phyloP scores from a whole-genome alignment of 2,329 filamentous ascomycete genomes.

The Rutstroemia sp. region DNA sequence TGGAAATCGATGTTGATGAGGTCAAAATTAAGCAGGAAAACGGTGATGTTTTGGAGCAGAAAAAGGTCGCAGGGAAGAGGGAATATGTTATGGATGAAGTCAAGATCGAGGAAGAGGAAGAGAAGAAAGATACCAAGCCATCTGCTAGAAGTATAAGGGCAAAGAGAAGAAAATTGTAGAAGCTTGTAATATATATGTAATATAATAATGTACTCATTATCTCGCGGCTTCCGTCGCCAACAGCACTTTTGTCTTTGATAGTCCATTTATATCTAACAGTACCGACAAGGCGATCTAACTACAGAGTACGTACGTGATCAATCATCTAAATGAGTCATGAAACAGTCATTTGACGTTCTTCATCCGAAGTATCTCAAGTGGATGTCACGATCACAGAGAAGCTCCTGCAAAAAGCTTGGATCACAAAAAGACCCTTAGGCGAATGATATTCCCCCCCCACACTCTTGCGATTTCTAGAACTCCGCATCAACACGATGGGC shows the following conservation, averaged over 20 bases:
- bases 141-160: slow-evolving; percentile 20
- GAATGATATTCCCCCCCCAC: slow-evolving; percentile 2
- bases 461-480: background rate
- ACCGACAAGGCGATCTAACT: background rate
- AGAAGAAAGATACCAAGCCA: slow-evolving; percentile 17
- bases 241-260: too few species aligned
- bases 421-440: background rate
- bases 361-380: background rate
- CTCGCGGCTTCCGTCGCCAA: too few species aligned
- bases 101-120: slow-evolving; percentile 18
- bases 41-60: slow-evolving; percentile 18
- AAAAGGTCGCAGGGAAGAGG: slow-evolving; percentile 20
- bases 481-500: slow-evolving; percentile 33
- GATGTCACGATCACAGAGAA: background rate
- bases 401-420: background rate
- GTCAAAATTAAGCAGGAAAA: slow-evolving; percentile 29
- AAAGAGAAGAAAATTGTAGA: slow-evolving; percentile 21
- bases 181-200: background rate
- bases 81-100: slow-evolving; percentile 15
- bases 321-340: background rate
- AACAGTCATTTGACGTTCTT: background rate
- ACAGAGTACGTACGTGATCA: background rate
- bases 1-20: slow-evolving; percentile 40
- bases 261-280: background rate
- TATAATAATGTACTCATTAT: background rate